Evolutionary conservation across 768 basidiomycete genomes (phyloP).

Genomic region (Amanita phalloides): DNA sequence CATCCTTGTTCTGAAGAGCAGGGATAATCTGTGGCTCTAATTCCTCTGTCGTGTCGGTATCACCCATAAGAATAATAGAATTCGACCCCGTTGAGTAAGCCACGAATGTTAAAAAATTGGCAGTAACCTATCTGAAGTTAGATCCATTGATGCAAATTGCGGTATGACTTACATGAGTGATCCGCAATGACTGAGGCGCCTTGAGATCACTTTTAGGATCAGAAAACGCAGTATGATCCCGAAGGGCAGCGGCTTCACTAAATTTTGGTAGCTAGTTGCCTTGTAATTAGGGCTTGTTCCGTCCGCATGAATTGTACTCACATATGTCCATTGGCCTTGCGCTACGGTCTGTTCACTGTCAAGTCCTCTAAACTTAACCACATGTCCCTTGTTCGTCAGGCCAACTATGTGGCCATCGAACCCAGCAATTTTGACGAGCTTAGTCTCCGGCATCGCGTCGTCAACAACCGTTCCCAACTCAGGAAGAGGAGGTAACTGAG

Average conservation of each 20-base stretch:
- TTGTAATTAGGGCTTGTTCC: not conserved
- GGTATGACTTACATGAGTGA: slow-evolving; percentile 60
- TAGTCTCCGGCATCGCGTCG: slow-evolving; percentile 20
- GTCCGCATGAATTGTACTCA: slow-evolving; percentile 21
- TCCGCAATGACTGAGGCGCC: slow-evolving; percentile 39
- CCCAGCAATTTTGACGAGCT: slow-evolving; percentile 73
- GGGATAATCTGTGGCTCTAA: slow-evolving; percentile 54
- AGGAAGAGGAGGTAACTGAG: slow-evolving; percentile 52
- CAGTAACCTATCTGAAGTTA: slow-evolving; percentile 56
- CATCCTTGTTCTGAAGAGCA: slow-evolving; percentile 59
- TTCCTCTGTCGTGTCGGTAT: slow-evolving; percentile 29
- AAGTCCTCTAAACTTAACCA: slow-evolving; percentile 50
- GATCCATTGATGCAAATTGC: not conserved
- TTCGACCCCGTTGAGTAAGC: slow-evolving; percentile 65
- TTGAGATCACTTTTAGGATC: slow-evolving; percentile 15
- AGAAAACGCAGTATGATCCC: slow-evolving; percentile 32
- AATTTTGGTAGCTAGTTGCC: slow-evolving; percentile 55
- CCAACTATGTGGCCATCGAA: slow-evolving; percentile 67
- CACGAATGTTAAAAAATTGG: slow-evolving; percentile 73
- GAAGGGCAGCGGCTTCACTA: slow-evolving; percentile 48
- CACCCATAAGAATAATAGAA: slow-evolving; percentile 70
- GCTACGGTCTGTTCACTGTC: slow-evolving; percentile 25
- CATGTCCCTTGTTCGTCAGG: slow-evolving; percentile 71
- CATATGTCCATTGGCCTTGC: slow-evolving; percentile 60
- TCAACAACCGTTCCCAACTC: slow-evolving; percentile 23